Conservation (phyloP, 1,284 basidiomycete genomes). For the Pascua sp. region DNA sequence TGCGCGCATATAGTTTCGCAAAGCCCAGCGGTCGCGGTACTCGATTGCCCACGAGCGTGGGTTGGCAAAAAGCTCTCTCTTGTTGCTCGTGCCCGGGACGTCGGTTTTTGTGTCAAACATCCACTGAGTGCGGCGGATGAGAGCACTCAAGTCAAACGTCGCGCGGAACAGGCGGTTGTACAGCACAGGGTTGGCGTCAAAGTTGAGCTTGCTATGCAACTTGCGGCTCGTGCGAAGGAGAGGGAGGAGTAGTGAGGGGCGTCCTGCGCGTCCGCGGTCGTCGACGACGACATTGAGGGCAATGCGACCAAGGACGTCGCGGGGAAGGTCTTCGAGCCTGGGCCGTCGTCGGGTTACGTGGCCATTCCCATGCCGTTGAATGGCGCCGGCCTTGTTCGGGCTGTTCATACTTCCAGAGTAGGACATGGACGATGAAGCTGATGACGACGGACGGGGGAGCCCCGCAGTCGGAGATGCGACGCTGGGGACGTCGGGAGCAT, state of each 20-base stretch:
- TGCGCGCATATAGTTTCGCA: slow-evolving; percentile 36
- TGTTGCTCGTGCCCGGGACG: slow-evolving; percentile 12
- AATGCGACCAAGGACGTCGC: slow-evolving; percentile 27
- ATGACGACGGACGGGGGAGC: background rate
- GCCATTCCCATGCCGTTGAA: background rate
- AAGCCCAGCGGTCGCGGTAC: slow-evolving; percentile 40
- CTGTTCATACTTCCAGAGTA: background rate
- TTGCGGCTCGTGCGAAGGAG: slow-evolving; percentile 33
- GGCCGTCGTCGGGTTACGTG: background rate
- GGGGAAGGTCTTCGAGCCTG: slow-evolving; percentile 22
- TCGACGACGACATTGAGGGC: slow-evolving; percentile 33
- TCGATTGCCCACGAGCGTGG: slow-evolving; percentile 43
- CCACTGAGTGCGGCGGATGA: slow-evolving; percentile 40
- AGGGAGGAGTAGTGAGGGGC: slow-evolving; percentile 32
- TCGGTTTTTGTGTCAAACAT: slow-evolving; percentile 25
- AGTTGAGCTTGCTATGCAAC: slow-evolving; percentile 40
- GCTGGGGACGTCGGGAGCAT: slow-evolving; percentile 13
- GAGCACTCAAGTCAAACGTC: slow-evolving; percentile 46
- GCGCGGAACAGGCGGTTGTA: slow-evolving; percentile 47
- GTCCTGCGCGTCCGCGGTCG: slow-evolving; percentile 14
- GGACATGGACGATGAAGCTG: background rate
- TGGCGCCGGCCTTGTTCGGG: no score
- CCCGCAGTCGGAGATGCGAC: slow-evolving; percentile 4
- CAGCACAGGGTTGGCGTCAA: slow-evolving; percentile 47
- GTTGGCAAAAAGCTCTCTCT: slow-evolving; percentile 29